Base-by-base conservation (phyloP, 202 grass and related monocot species). In the Zoysia matrella region DNA sequence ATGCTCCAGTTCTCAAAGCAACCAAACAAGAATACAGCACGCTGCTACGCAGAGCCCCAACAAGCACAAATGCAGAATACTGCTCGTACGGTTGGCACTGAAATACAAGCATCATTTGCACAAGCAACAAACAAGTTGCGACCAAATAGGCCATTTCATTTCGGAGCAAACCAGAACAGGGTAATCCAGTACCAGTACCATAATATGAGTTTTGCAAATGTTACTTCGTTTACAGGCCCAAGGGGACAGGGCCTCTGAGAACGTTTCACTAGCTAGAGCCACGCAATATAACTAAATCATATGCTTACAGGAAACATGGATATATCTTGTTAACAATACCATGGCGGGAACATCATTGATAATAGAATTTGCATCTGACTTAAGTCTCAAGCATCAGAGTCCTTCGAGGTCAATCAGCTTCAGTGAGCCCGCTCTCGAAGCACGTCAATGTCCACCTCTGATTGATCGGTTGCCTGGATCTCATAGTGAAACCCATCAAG, bases 401-500 rank as follows among this genome's bases (percentile, higher is more conserved):
- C 43, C 78, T 80, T n/a, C 47, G 4, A 60, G 53, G 78, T 47
- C 42, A n/a, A 76, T 45, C 14, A 52, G 36, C 55, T 85, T 86
- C 84, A 97, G 77, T 94, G 94, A 78, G 87, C 94, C 58, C 91
- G 76, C 49, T 92, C 87, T 1, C 91, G 65, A 63, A 97, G 87
- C 42, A 92, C 88, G 1, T 92, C 87, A 2, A 97, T 58, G 68
- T 94, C 91, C 66, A 92, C 81, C 85, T 97, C 94, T 3, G 94
- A 71, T 12, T 82, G 87, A 45, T 97, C 94, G 1, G 94, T 97
- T 47, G 91, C 94, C 72, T 97, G 94, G 67, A 97, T 91, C 80
- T 97, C 94, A 0, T 94, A 97, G 83, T 97, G 94, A 4, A 97
- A 87, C 52, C 94, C 94, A 15, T 94, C 94, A 9, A 94, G 77